Evolutionary conservation across 169 alveolate species (phyloP), one percentile per base, ranked within the genome.

Genomic region (Plasmodium fragile): DNA sequence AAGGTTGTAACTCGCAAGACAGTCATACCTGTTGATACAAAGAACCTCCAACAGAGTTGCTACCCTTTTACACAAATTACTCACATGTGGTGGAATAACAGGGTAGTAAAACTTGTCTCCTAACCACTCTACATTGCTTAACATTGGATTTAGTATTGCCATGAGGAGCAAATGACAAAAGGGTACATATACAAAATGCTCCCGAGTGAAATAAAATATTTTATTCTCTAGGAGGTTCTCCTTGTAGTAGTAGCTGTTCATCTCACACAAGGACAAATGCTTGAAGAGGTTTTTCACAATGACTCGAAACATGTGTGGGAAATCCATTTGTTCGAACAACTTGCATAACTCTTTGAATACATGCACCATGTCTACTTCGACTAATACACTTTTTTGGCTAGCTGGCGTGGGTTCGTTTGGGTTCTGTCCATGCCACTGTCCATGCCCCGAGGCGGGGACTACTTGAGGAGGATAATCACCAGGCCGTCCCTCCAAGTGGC

Each of bases 281-380:
- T 79, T 79, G 43, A 89, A 89, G n/a, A 89, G 13, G 8, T 59
- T 22, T 43, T 78, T 89, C 22, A 89, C 49, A 13, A 89, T 49
- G 1, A 69, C 30, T 65, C 65, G 80, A 79, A 89, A 89, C 28
- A 89, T 89, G 2, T 89, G 83, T 34, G 94, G 94, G 11, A 89
- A 89, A 16, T 25, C 22, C 32, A 89, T 89, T 36, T 79, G 78
- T 39, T 13, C 49, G 36, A 89, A 79, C 13, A 89, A n/a, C 71
- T 65, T 89, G 32, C 94, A 89, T 5, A 89, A 13, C 49, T 77
- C 94, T 18, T 72, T 30, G 81, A 89, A 89, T 2, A 79, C 82
- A 8, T 69, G 81, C 0, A 89, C 82, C 81, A 89, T 59, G 30
- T 89, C 82, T 80, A 89, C 10, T 79, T 89, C 94, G 11, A 89